Base-by-base conservation (phyloP, 208 protist genomes). In the Trypanosoma cruzi region DNA sequence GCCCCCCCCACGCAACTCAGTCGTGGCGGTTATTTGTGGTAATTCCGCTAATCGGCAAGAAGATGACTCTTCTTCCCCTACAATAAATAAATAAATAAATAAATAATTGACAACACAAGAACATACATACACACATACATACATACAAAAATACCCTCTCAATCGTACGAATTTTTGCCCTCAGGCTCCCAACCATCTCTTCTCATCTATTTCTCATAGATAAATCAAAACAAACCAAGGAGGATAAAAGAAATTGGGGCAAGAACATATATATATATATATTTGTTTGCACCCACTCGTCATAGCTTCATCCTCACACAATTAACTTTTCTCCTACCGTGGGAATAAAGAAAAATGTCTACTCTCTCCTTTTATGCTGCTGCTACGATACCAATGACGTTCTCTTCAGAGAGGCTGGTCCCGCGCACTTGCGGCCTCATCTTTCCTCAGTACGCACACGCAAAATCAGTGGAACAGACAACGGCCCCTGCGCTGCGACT, bases 81-180 rank as follows among this genome's bases (percentile, higher is more conserved):
- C 11, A 54, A 52, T 66, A 42, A 42, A 79, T 26, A 52, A 67
- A 63, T 54, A 54, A 64, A 71, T 37, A 65, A 65, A 48, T 26
- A 54, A 49, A 24, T 37, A 61, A 72, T 31, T 44, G 49, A 78
- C 59, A 66, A 40, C 7, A 52, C 44, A 36, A 57, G 26, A 57
- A 57, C 22, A 57, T 20, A 57, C 7, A 28, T 16, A 57, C 7
- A n/a, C 53, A 18, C 20, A 22, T 57, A 57, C 53, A 29, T 7
- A 57, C n/a, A n/a, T n/a, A 4, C 26, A 29, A 57, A 6, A 10
- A 22, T 54, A 31, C 24, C 11, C 16, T 20, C 49, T 24, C 24
- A 54, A 8, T 14, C 49, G 26, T 26, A 57, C 53, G n/a, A 57
- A 10, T 18, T 34, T 1, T n/a, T 57, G 6, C 14, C 26, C 26